phyloP scores from a whole-genome alignment of 345 rosid species.

The Euclidium syriacum region DNA sequence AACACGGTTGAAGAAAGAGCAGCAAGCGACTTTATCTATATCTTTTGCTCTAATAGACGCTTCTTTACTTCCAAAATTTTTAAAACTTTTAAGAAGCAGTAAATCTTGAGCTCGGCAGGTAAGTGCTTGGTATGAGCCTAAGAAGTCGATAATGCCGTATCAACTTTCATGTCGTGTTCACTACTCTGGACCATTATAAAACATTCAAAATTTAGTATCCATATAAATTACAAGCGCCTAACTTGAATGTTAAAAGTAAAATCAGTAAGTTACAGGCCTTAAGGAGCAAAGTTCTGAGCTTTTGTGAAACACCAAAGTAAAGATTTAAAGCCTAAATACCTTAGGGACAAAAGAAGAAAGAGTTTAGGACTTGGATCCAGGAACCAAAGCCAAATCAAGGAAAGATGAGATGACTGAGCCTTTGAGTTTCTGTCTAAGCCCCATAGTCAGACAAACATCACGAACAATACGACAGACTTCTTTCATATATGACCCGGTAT shows the following conservation, averaged over 20 bases:
- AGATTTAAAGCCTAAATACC: slow-evolving; percentile 27
- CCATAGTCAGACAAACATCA: slow-evolving; percentile 61
- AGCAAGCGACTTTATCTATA: too few species aligned
- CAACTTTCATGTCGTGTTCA: slow-evolving; percentile 91
- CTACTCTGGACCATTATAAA: slow-evolving; percentile 38
- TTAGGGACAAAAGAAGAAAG: slow-evolving; percentile 53
- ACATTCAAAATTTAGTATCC: not conserved
- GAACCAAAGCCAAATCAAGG: slow-evolving; percentile 52
- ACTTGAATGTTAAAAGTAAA: not conserved
- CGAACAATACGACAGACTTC: slow-evolving; percentile 71
- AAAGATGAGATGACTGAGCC: slow-evolving; percentile 45
- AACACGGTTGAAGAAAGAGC: too few species aligned
- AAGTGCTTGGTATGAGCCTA: slow-evolving; percentile 51
- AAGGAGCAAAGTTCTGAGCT: not conserved
- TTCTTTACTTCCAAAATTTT: too few species aligned
- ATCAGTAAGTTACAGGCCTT: not conserved
- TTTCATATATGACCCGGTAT: slow-evolving; percentile 58
- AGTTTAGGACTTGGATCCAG: slow-evolving; percentile 55
- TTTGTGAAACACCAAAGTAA: not conserved
- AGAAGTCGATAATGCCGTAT: slow-evolving; percentile 50
- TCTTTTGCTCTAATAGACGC: too few species aligned
- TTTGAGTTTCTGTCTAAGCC: slow-evolving; percentile 57
- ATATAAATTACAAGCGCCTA: not conserved
- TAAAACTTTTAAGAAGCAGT: slow-evolving; percentile 64
- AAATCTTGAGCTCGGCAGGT: slow-evolving; percentile 70